Conservation (phyloP, 805 yeast genomes). For the Barnettozyma californica region DNA sequence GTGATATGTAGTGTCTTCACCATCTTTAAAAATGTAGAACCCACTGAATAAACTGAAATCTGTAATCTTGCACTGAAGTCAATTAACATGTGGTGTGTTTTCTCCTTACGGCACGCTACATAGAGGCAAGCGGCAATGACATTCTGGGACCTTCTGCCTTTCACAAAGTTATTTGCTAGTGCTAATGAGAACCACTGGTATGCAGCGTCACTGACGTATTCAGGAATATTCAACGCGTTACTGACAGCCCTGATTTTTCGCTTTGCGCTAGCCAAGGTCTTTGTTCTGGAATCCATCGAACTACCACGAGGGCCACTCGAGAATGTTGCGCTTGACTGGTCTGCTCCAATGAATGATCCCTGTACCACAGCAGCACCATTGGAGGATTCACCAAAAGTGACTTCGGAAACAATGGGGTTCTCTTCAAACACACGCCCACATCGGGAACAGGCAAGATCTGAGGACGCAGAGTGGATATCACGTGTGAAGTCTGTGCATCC, state of each 20-base stretch:
- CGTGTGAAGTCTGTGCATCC: slow-evolving; percentile 48
- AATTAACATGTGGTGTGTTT: slow-evolving; percentile 91
- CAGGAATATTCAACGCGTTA: slow-evolving; percentile 71
- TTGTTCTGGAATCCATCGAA: slow-evolving; percentile 82
- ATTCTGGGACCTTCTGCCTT: slow-evolving; percentile 94
- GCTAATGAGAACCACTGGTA: slow-evolving; percentile 87
- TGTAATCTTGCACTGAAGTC: slow-evolving; percentile 89
- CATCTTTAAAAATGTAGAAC: slow-evolving; percentile 91
- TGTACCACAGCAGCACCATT: slow-evolving; percentile 95
- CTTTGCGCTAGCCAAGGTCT: slow-evolving; percentile 80
- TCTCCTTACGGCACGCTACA: slow-evolving; percentile 87
- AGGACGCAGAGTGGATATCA: slow-evolving; percentile 54
- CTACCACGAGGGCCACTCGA: slow-evolving; percentile 63
- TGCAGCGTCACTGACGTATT: slow-evolving; percentile 80
- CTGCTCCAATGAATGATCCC: slow-evolving; percentile 89
- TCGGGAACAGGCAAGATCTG: slow-evolving; percentile 69
- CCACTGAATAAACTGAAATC: slow-evolving; percentile 88
- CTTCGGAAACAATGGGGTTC: slow-evolving; percentile 92
- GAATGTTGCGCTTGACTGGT: slow-evolving; percentile 69
- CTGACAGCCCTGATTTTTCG: slow-evolving; percentile 78
- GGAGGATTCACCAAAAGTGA: slow-evolving; percentile 87
- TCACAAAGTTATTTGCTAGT: slow-evolving; percentile 82
- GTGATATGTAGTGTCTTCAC: slow-evolving; percentile 80
- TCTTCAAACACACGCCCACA: slow-evolving; percentile 92
- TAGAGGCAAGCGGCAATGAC: slow-evolving; percentile 94